Base-by-base conservation (phyloP, 495 filamentous ascomycete species). In the Mycothermus thermophilus region DNA sequence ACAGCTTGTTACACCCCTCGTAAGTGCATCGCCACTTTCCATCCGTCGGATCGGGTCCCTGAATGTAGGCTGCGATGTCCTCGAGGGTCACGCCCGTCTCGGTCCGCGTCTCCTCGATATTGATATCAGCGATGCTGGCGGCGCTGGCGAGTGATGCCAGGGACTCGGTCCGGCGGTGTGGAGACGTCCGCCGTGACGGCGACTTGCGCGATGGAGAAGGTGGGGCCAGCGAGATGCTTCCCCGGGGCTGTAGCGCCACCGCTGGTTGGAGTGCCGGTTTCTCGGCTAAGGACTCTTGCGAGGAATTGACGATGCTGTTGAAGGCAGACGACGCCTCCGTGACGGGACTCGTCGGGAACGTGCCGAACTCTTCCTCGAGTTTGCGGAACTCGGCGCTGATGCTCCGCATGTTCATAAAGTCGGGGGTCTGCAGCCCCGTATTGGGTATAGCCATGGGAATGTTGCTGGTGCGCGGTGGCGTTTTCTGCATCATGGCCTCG, bases 21-120 rank as follows among this genome's bases (percentile, higher is more conserved):
- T 72, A 94, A 4, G 80, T 58, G 54, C 90, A 97, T 2, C 80
- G 64, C 83, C 85, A 96, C 57, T 88, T 87, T 35, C 82, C 76
- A 43, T 74, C 72, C 14, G 64, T 48, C 2, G 75, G 62, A 41
- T 84, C 78, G 0, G 86, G 85, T 8, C 85, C 85, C 20, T 74
- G 63, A 47, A 97, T 95, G 54, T 71, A 93, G 13, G 71, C 65
- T 14, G 80, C 73, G 42, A 97, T 93, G 40, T 96, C 83, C 37
- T 94, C 86, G 10, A 75, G 59, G 1, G 80, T 82, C 30, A 97
- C 77, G 22, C 86, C 85, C 10, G 88, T 95, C 7, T 63, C 51
- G 0, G 64, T 71, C 46, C 64, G 67, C 24, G 66, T 61, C 37
- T 70, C 66, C 34, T 71, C 68, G 25, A 69, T 63, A 43, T 72